phyloP scores from a whole-genome alignment of 2,329 filamentous ascomycete species.

The Chaetomium olivaceum region DNA sequence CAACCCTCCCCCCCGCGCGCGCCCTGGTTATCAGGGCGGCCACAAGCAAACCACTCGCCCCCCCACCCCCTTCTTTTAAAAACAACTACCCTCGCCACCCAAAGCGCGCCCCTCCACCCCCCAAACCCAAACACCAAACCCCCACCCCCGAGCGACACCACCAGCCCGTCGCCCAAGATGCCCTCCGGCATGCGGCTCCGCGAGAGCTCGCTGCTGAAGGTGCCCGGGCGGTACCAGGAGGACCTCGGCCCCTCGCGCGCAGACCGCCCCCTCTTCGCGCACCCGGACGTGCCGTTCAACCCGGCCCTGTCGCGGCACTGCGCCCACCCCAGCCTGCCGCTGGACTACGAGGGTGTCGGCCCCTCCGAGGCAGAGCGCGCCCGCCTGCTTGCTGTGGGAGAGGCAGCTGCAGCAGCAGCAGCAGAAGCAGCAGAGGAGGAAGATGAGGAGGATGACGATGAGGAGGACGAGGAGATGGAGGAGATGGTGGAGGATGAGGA shows the following conservation, averaged over 20 bases:
- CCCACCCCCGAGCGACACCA: neutral
- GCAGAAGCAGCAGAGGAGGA: too few species aligned
- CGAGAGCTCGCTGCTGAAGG: constrained; percentile 40
- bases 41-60: neutral
- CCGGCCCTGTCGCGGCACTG: constrained; percentile 31
- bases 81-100: neutral
- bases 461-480: neutral
- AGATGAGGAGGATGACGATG: neutral
- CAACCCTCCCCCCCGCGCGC: neutral
- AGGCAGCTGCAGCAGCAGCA: neutral
- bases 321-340: constrained; percentile 32
- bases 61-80: neutral
- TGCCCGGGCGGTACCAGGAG: constrained; percentile 34
- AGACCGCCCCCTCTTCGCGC: constrained; percentile 28
- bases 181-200: constrained; percentile 12
- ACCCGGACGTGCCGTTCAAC: constrained; percentile 34
- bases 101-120: neutral
- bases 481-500: neutral
- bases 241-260: constrained; percentile 22
- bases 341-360: constrained; percentile 30
- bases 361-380: constrained; percentile 23
- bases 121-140: neutral
- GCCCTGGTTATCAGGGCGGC: neutral
- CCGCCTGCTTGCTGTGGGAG: neutral
- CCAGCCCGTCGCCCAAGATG: neutral